Evolutionary conservation across 73 alveolate species (phyloP), one percentile per base, ranked within the genome.

Genomic region (Paramecium biaurelia): DNA sequence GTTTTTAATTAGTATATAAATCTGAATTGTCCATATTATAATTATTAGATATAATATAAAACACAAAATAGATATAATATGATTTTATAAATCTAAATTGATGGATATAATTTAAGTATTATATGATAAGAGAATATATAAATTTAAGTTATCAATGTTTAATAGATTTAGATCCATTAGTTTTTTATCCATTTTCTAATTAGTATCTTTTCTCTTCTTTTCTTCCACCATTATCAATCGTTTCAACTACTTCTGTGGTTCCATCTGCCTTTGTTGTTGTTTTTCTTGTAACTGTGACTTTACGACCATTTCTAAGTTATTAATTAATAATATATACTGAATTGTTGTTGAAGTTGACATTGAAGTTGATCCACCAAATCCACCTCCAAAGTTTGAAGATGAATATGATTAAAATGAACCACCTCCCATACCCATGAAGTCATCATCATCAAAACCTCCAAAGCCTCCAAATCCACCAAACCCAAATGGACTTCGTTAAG

Each of bases 211-310:
- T 86, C 7, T 37, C 41, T 21, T 74, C 34, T 2, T 21, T 43
- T 10, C 76, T 68, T 32, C 63, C 30, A 21, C 92, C 85, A 28
- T 89, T 84, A 18, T 18, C 43, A 7, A 53, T 89, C n/a, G 84
- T 67, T 67, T 67, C 84, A 67, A 67, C 86, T n/a, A 72, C 86
- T 38, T 72, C 86, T 35, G 24, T 12, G 7, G 86, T 72, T 72
- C 86, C 86, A 37, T 72, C 86, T 1, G 86, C 37, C 38, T 72
- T 72, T 34, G 34, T 37, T 11, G 86, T 72, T 34, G 86, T 72
- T 21, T 72, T 72, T 42, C 38, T 72, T 34, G 86, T 72, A 34
- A 72, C 86, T 2, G 86, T 72, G 23, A 72, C 86, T 72, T 72
- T 28, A 28, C 45, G 38, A 28, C 86, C 86, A 72, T 72, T 72